Conservation (phyloP, 139 green algal species). For the Trebouxia sp. region DNA sequence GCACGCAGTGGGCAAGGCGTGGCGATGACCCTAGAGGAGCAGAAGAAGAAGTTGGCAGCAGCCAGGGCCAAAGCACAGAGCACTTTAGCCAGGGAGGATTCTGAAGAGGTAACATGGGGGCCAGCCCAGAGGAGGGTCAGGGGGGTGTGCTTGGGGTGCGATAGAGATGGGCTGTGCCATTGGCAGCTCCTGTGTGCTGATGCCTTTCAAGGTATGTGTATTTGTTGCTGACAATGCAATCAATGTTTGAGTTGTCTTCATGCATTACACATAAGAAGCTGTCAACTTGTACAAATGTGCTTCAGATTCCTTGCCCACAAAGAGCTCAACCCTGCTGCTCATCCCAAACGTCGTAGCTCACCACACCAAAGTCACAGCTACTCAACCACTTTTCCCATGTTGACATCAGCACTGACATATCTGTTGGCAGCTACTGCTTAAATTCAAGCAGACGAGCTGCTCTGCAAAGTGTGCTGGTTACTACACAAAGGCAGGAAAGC, state of each 20-base stretch:
- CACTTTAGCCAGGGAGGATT: not conserved
- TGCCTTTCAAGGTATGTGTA: not conserved
- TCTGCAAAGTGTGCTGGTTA: too few relatives aligned
- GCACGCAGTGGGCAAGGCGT: constrained; percentile 24
- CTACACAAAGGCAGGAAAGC: too few relatives aligned
- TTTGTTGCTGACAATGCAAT: not conserved
- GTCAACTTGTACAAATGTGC: not conserved
- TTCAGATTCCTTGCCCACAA: not conserved
- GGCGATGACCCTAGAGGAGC: constrained; percentile 46
- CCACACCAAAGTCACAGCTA: not conserved
- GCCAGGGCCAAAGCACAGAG: constrained; percentile 35
- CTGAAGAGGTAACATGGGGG: not conserved
- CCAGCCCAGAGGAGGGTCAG: constrained; percentile 29
- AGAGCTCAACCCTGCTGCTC: not conserved
- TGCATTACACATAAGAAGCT: too few relatives aligned
- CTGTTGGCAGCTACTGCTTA: too few relatives aligned
- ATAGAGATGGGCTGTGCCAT: constrained; percentile 39
- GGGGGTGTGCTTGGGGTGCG: constrained; percentile 33
- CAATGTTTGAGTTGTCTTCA: not conserved
- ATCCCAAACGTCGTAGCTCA: not conserved
- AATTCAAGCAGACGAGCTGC: not conserved
- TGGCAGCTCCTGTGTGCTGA: constrained; percentile 38
- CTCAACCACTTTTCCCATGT: too few relatives aligned
- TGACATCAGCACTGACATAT: too few relatives aligned
- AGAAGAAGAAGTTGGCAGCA: constrained; percentile 43